phyloP scores from a whole-genome alignment of 208 protist species.

The Phytomonas francai region DNA sequence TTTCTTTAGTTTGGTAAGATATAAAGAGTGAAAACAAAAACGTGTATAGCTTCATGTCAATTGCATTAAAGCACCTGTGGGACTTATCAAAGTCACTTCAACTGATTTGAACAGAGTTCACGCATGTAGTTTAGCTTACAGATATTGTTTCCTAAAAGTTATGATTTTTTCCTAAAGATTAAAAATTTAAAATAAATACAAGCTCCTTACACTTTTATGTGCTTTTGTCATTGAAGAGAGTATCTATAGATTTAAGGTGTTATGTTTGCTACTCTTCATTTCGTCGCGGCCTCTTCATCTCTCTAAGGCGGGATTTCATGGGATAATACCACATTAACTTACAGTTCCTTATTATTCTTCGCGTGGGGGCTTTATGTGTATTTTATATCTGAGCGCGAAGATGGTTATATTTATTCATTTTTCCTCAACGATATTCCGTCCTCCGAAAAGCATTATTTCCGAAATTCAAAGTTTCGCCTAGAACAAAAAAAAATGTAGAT shows the following conservation, averaged over 20 bases:
- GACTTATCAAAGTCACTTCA: not conserved
- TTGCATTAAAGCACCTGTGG: not conserved
- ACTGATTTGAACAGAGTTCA: not conserved
- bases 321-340: not conserved
- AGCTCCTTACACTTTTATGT: not conserved
- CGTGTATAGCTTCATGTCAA: not conserved
- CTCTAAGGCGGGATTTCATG: not conserved
- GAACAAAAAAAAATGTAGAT: not conserved
- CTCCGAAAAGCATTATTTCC: not conserved
- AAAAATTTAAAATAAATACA: not conserved
- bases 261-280: not conserved
- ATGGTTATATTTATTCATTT: constrained; percentile 5
- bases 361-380: not conserved
- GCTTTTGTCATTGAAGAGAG: not conserved
- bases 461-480: not conserved
- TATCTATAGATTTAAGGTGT: not conserved
- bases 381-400: not conserved
- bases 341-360: not conserved
- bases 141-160: not conserved
- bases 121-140: not conserved
- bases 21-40: not conserved
- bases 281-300: not conserved
- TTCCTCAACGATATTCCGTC: not conserved
- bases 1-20: not conserved
- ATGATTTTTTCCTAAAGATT: not conserved